Base-by-base conservation (phyloP, 78 protist species). In the Polysphondylium violaceum region DNA sequence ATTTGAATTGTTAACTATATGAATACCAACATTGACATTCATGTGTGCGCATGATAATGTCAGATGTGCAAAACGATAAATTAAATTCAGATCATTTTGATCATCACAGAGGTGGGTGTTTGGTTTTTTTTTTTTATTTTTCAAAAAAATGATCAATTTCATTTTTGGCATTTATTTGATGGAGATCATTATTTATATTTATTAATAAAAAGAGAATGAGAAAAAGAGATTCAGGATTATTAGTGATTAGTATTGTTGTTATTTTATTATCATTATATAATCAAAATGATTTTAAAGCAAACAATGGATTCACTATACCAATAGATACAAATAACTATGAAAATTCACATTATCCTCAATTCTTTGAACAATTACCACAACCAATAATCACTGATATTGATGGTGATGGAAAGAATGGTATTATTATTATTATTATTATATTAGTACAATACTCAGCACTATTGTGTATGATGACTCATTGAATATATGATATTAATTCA, bases 381-480 rank as follows among this genome's bases (percentile, higher is more conserved):
- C 94, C 94, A 8, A 73, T 88, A 21, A 73, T 88, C 11, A 88
- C 94, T 21, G 94, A 88, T 50, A 17, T 88, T 19, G 76, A 88
- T 60, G 94, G 94, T n/a, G 94, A 88, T 73, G 87, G 87, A 16
- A 44, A 44, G 17, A 88, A 88, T 73, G 87, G 93, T 87, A 87
- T 23, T 3, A 33, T 9, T 16, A 23, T 27, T 27, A 3, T 68
- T 23, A 29, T 25, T 68, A 29, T 50, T 43, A 23, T 23, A 19
- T 29, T 5, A 50, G 35, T 38, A 11, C 31, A 11, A 7, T n/a
- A 11, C 11, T 61, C 35, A 19, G 36, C 19, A 21, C 19, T 53
- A 21, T 21, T 21, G 19, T 21, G 21, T 21, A 53, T 53, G 59
- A 21, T 53, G n/a, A n/a, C n/a, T n/a, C n/a, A n/a, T n/a, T n/a